Base-by-base conservation (phyloP, 495 filamentous ascomycete species). In the Lepraria neglecta region DNA sequence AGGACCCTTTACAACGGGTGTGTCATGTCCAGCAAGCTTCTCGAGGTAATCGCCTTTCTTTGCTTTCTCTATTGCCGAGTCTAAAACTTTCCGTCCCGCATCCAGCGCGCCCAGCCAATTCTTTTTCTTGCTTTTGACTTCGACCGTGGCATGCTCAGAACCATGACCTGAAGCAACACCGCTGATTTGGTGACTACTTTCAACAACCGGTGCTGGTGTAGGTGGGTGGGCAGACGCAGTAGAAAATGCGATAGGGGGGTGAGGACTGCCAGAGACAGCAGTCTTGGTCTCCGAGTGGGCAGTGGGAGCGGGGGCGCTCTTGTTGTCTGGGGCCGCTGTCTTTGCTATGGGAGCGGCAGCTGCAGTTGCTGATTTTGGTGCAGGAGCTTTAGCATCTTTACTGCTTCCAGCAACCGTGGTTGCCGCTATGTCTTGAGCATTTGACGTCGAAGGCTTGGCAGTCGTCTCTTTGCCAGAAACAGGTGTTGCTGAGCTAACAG, bases 31-130 rank as follows among this genome's bases (percentile, higher is more conserved):
- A 31, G 27, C 31, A 27, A 11, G n/a, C 6, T 51, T 51, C 1
- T 51, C n/a, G 48, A 15, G n/a, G 4, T 51, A 17, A 2, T 51
- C 12, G 48, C 31, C 48, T 51, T 51, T n/a, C 27, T 1, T 51
- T 51, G 27, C 48, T 28, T 17, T 51, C 17, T 51, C 48, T 21
- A 51, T 17, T 51, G 48, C 48, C 27, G 21, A 15, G 28, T 51
- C 48, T 28, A 51, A 27, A 6, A 31, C 48, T 51, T 51, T 51
- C 28, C 14, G 17, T 31, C 48, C 48, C 48, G 28, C 48, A 14
- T 51, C 48, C 27, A 51, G 48, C 48, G 48, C 48, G 27, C 10
- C 48, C 27, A 21, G 48, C 48, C 48, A 51, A 27, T 51, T 31
- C 12, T 51, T 51, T 30, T 51, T 51, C 48, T 51, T 51, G 48